phyloP scores from a whole-genome alignment of 352 stramenopile species.

The Phytophthora uliginosa region DNA sequence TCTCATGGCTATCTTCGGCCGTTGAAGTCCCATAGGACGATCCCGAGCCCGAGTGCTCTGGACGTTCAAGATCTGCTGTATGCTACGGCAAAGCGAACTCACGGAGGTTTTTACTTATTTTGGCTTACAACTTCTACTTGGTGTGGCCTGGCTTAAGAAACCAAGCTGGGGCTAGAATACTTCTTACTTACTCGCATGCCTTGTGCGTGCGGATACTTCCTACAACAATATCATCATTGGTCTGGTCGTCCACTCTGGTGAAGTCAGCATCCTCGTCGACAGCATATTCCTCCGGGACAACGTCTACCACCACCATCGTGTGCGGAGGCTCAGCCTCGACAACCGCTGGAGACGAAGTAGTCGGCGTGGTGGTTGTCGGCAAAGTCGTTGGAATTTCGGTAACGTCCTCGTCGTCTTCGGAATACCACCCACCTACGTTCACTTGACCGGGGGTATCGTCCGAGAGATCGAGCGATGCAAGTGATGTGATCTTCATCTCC shows the following conservation, averaged over 20 bases:
- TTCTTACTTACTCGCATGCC: slow-evolving; percentile 21
- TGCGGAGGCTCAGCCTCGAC: slow-evolving; percentile 17
- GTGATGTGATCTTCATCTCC: slow-evolving; percentile 18
- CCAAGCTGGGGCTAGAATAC: neutral
- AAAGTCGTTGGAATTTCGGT: neutral
- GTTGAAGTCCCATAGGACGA: neutral
- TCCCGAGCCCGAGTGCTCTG: no score
- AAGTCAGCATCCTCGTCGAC: slow-evolving; percentile 18
- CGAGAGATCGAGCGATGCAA: slow-evolving; percentile 4
- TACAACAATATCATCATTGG: neutral
- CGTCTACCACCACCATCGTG: slow-evolving; percentile 27
- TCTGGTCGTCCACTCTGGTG: slow-evolving; percentile 10
- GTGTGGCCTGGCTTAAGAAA: neutral
- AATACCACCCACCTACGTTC: slow-evolving; percentile 19
- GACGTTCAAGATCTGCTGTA: no score
- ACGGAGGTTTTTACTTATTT: no score
- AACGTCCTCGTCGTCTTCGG: neutral
- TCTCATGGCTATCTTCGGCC: slow-evolving; percentile 37
- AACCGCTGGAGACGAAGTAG: slow-evolving; percentile 1
- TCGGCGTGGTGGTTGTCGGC: slow-evolving; percentile 14
- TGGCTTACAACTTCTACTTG: neutral
- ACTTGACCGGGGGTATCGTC: slow-evolving; percentile 16
- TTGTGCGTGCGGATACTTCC: slow-evolving; percentile 20
- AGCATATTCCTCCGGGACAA: slow-evolving; percentile 10
- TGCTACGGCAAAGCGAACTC: no score